Evolutionary conservation across 192 early-diverging fungal species (phyloP).

Genomic region (Geranomyces michiganensis): DNA sequence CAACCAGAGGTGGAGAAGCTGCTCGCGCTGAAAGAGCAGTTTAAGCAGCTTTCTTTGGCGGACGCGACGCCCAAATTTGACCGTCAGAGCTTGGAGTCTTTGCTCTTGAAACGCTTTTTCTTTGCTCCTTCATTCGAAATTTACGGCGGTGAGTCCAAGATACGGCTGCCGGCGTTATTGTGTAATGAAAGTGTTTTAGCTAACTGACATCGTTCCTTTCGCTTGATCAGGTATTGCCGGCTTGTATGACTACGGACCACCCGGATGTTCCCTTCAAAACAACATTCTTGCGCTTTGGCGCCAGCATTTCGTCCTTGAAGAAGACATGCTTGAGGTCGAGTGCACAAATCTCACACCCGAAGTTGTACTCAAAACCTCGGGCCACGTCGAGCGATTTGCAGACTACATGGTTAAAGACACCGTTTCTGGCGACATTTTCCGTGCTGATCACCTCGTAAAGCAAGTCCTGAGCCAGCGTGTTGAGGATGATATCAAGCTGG

Average conservation of each 20-base stretch:
- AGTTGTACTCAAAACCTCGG: conserved; percentile 93
- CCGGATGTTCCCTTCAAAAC: conserved; percentile 88
- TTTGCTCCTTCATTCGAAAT: conserved; percentile 92
- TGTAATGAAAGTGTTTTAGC: neutral
- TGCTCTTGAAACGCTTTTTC: conserved; percentile 95
- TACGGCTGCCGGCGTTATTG: no score
- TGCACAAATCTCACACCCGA: conserved; percentile 97
- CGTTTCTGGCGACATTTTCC: conserved; percentile 90
- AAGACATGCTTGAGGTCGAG: conserved; percentile 99
- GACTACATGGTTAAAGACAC: conserved; percentile 98
- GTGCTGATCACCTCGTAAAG: conserved; percentile 97
- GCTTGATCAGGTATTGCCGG: conserved; percentile 78
- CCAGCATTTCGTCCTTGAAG: conserved; percentile 97
- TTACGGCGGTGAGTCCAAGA: conserved; percentile 76
- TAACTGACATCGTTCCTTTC: neutral
- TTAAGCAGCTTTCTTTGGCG: conserved; percentile 32
- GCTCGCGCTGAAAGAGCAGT: conserved; percentile 45
- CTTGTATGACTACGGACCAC: conserved; percentile 97
- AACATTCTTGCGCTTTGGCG: conserved; percentile 95
- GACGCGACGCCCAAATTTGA: conserved; percentile 56
- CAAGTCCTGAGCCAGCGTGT: conserved; percentile 87
- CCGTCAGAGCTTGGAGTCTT: conserved; percentile 64
- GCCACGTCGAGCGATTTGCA: conserved; percentile 97
- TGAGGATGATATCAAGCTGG: conserved; percentile 70
- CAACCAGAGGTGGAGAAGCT: conserved; percentile 44